Base-by-base conservation (phyloP, 2,329 filamentous ascomycete species). In the Penicillium sp. region DNA sequence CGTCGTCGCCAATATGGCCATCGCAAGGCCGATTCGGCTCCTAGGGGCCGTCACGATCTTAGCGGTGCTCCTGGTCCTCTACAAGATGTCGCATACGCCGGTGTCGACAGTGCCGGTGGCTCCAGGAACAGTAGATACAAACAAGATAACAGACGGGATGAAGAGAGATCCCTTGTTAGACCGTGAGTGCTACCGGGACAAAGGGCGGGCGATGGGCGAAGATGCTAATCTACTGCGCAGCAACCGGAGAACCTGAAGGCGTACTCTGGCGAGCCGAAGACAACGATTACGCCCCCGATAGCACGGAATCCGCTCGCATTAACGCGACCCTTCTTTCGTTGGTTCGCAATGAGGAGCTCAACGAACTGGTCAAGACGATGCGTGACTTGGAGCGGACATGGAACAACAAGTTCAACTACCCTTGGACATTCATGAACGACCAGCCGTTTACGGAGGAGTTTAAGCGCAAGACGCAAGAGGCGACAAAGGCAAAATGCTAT, bases 321-420 rank as follows among this genome's bases (percentile, higher is more conserved):
- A 94, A 96, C 72, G 94, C 94, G 58, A 97, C 94, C 3, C 81
- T 99, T 57, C 82, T 99, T 63, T 89, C 91, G 21, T 83, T 99
- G 38, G 94, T 99, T 56, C 87, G 94, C 60, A 99, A 99, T 68
- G 86, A 90, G 69, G 94, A 99, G 78, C 77, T 97, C 26, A 77
- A 85, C 21, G 89, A 88, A 47, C 89, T 99, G 79, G 79, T 97
- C 24, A 83, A 87, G 69, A 91, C 91, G 24, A 99, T 99, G 90
- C 76, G 76, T 55, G 93, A 99, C 68, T 81, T 99, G 59, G 94
- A 99, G 77, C 80, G 88, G 63, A 97, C 93, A 1, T 99, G 92
- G 91, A 99, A 99, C 69, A 81, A 85, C 80, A 99, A 99, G 71
- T 99, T 97, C 83, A 99, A 99, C 79, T 99, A 99, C 70, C 94